phyloP scores from a whole-genome alignment of 768 basidiomycete species.

The Fibroporia radiculosa region DNA sequence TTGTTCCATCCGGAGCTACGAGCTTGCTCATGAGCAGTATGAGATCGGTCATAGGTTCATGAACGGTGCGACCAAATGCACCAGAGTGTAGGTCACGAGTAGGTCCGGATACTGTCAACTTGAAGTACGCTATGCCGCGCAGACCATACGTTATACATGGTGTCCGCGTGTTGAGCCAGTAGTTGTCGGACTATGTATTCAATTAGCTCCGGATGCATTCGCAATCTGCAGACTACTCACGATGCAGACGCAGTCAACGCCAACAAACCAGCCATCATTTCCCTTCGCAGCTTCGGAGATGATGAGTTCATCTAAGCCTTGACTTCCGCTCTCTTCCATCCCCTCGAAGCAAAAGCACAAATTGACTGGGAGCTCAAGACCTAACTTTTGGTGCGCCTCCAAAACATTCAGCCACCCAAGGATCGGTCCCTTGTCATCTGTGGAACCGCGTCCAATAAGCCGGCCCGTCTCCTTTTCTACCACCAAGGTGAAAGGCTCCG shows the following conservation, averaged over 20 bases:
- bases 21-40: conserved; percentile 78
- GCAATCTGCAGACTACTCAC: too few relatives aligned
- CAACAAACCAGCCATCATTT: conserved; percentile 68
- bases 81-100: conserved; percentile 88
- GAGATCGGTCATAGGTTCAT: conserved; percentile 94
- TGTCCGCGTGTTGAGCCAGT: conserved; percentile 83
- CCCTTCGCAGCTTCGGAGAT: conserved; percentile 61
- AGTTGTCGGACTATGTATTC: conserved; percentile 89
- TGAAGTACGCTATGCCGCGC: conserved; percentile 84
- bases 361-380: conserved; percentile 78
- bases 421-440: conserved; percentile 89
- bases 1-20: conserved; percentile 69
- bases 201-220: too few relatives aligned
- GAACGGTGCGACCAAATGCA: conserved; percentile 71
- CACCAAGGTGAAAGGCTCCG: conserved; percentile 75
- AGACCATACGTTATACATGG: conserved; percentile 83
- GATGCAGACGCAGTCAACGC: conserved; percentile 91
- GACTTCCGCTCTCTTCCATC: conserved; percentile 94
- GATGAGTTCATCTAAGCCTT: conserved; percentile 86
- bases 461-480: conserved; percentile 44
- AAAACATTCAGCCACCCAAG: conserved; percentile 87
- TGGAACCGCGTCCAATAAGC: conserved; percentile 79
- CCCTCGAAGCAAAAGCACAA: conserved; percentile 90
- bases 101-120: conserved; percentile 75
- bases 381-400: conserved; percentile 67